phyloP scores from a whole-genome alignment of 768 basidiomycete species.

The Auricularia auricula-judae region DNA sequence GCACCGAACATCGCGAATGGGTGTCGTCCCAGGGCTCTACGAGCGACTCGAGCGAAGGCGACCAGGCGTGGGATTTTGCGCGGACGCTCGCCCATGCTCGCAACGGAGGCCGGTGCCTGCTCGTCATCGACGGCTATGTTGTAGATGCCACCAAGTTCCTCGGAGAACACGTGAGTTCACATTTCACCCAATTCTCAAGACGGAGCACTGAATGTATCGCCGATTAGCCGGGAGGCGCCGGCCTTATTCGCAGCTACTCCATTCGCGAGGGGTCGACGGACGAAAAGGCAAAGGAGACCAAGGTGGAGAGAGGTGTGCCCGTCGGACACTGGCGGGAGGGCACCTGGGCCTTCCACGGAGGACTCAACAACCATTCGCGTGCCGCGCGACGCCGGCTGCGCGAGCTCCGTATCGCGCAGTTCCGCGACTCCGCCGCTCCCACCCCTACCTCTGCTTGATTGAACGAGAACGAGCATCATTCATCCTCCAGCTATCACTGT shows the following conservation, averaged over 20 bases:
- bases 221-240: slow-evolving; percentile 50
- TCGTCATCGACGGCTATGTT: slow-evolving; percentile 49
- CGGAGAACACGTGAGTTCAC: slow-evolving; percentile 49
- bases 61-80: slow-evolving; percentile 27
- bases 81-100: slow-evolving; percentile 25
- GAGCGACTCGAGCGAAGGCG: slow-evolving; percentile 9
- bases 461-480: no score
- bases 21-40: background rate
- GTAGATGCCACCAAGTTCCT: slow-evolving; percentile 54
- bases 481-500: no score
- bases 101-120: slow-evolving; percentile 30
- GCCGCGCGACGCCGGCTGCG: slow-evolving; percentile 38
- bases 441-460: no score
- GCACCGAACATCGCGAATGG: background rate
- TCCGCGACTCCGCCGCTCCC: background rate
- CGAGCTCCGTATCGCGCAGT: slow-evolving; percentile 34
- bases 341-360: slow-evolving; percentile 57
- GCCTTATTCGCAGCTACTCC: slow-evolving; percentile 42
- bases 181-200: background rate
- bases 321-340: slow-evolving; percentile 30
- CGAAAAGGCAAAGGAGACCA: slow-evolving; percentile 6
- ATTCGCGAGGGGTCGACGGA: slow-evolving; percentile 14
- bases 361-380: slow-evolving; percentile 62
- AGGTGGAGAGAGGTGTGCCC: background rate
- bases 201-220: background rate